Evolutionary conservation across 108 stramenopile genomes (phyloP).

Genomic region (Skeletonema grethae): DNA sequence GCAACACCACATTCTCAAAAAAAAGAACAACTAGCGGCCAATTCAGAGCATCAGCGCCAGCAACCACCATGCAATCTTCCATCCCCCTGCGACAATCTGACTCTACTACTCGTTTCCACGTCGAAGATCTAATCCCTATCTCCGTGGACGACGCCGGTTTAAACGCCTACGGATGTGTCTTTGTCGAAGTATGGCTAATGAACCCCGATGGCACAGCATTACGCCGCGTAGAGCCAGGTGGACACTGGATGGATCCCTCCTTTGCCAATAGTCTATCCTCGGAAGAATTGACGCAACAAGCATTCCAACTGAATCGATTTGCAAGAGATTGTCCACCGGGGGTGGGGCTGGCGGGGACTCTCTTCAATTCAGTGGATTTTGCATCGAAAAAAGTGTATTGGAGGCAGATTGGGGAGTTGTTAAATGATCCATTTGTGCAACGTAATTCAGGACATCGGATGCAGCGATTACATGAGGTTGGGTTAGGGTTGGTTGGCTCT

Average conservation of each 20-base stretch:
- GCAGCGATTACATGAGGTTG: constrained; percentile 15
- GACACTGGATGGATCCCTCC: constrained; percentile 38
- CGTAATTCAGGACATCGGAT: constrained; percentile 24
- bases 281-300: not conserved
- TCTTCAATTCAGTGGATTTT: not conserved
- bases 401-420: constrained; percentile 31
- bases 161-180: constrained; percentile 50
- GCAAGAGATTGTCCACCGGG: constrained; percentile 25
- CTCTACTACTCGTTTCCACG: not conserved
- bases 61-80: not conserved
- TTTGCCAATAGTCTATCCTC: constrained; percentile 3
- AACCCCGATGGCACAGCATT: constrained; percentile 26
- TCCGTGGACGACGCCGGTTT: constrained; percentile 47
- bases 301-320: not conserved
- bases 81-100: not conserved
- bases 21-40: not conserved
- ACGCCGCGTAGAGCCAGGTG: constrained; percentile 31
- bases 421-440: constrained; percentile 48
- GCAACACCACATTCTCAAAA: not conserved
- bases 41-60: not conserved
- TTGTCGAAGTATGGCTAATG: constrained; percentile 58
- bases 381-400: constrained; percentile 13
- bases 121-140: constrained; percentile 24
- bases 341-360: constrained; percentile 22
- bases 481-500: constrained; percentile 38